Conservation (phyloP, 768 basidiomycete genomes). For the Tubosaeta sp. region DNA sequence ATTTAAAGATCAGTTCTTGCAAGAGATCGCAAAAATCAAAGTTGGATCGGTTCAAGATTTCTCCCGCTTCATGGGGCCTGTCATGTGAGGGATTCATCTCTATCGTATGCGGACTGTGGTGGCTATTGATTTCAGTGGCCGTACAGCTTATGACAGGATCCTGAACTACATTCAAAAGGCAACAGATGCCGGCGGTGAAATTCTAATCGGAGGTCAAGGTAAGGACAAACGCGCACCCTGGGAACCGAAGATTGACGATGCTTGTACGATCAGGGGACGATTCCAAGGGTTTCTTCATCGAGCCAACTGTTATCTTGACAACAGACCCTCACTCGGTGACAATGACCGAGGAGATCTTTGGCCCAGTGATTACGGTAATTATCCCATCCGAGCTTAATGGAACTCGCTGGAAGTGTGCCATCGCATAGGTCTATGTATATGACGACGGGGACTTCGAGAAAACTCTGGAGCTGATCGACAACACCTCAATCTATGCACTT, state of each 20-base stretch:
- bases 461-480: conserved; percentile 83
- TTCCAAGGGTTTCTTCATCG: conserved; percentile 88
- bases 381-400: conserved; percentile 9
- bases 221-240: conserved; percentile 10
- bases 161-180: conserved; percentile 80
- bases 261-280: conserved; percentile 56
- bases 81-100: conserved; percentile 58
- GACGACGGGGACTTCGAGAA: conserved; percentile 83
- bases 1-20: conserved; percentile 77
- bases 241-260: background rate
- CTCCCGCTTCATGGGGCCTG: conserved; percentile 90
- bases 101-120: background rate
- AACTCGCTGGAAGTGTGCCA: background rate
- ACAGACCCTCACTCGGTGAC: conserved; percentile 87
- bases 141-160: conserved; percentile 87
- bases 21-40: conserved; percentile 78
- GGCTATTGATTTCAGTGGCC: conserved; percentile 46
- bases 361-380: conserved; percentile 84
- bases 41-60: conserved; percentile 76
- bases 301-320: conserved; percentile 91
- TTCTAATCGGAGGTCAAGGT: conserved; percentile 84
- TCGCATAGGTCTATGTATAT: conserved; percentile 72
- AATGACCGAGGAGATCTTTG: conserved; percentile 95
- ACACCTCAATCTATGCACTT: conserved; percentile 81
- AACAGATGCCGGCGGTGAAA: conserved; percentile 82